Conservation (phyloP, 2,329 filamentous ascomycete species). For the Botrytis tulipae region DNA sequence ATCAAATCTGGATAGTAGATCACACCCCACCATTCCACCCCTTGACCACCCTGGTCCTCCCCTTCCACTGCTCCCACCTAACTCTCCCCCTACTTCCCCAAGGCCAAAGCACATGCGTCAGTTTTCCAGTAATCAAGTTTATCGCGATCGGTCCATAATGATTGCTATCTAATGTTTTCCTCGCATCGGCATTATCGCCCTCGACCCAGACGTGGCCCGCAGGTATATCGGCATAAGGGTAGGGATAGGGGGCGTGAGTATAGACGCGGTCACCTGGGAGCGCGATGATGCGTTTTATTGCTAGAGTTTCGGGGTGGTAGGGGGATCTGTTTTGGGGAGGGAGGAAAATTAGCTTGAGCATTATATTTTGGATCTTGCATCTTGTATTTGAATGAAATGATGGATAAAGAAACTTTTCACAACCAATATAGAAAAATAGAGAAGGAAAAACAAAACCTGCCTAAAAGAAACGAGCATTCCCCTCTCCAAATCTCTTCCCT, state of each 20-base stretch:
- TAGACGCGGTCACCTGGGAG: slow-evolving; percentile 75
- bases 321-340: slow-evolving; percentile 58
- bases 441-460: slow-evolving; percentile 42
- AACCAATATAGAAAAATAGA: too few relatives aligned
- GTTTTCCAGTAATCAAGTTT: slow-evolving; percentile 70
- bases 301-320: slow-evolving; percentile 62
- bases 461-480: slow-evolving; percentile 75
- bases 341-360: not conserved
- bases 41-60: slow-evolving; percentile 44
- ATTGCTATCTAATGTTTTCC: slow-evolving; percentile 78
- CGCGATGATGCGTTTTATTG: slow-evolving; percentile 81
- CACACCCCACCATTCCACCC: slow-evolving; percentile 25
- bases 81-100: slow-evolving; percentile 57
- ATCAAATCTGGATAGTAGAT: not conserved
- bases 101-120: slow-evolving; percentile 72
- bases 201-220: slow-evolving; percentile 92
- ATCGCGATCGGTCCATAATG: slow-evolving; percentile 81
- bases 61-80: slow-evolving; percentile 53
- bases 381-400: not conserved
- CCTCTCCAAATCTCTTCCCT: slow-evolving; percentile 57
- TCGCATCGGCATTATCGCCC: slow-evolving; percentile 65
- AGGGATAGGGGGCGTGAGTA: slow-evolving; percentile 56
- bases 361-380: not conserved
- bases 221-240: slow-evolving; percentile 62
- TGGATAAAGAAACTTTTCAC: too few relatives aligned